phyloP scores from a whole-genome alignment of 1,284 basidiomycete species.

The Wolfiporia cocos region DNA sequence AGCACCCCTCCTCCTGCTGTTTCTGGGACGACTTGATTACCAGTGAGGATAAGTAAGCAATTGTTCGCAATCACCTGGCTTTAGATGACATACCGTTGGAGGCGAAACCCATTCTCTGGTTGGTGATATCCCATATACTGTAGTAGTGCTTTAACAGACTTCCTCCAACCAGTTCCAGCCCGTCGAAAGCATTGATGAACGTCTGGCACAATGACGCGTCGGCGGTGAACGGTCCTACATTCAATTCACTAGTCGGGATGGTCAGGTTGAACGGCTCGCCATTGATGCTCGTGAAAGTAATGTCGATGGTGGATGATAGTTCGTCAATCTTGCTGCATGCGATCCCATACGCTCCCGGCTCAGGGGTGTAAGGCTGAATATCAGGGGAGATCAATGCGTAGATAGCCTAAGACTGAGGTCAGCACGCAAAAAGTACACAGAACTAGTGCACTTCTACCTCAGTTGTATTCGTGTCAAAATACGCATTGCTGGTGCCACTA shows the following conservation, averaged over 20 bases:
- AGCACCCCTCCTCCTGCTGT: not conserved
- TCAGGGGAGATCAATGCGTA: constrained; percentile 48
- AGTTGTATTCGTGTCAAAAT: constrained; percentile 41
- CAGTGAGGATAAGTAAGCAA: no score
- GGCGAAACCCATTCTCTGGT: constrained; percentile 42
- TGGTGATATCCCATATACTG: constrained; percentile 45
- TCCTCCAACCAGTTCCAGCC: constrained; percentile 40
- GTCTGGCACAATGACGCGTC: constrained; percentile 42
- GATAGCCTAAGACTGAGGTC: constrained; percentile 34
- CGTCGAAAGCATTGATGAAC: constrained; percentile 47
- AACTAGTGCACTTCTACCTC: constrained; percentile 21
- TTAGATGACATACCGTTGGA: constrained; percentile 20
- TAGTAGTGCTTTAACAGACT: constrained; percentile 51
- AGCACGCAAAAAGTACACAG: not conserved
- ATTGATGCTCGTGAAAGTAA: constrained; percentile 39
- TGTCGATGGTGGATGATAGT: constrained; percentile 40
- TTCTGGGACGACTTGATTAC: not conserved
- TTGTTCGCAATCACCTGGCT: no score
- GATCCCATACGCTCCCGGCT: constrained; percentile 47
- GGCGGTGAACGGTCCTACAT: constrained; percentile 44
- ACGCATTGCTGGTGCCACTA: constrained; percentile 48
- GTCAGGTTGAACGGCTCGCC: constrained; percentile 46
- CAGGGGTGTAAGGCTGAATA: constrained; percentile 39
- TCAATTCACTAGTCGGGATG: constrained; percentile 46
- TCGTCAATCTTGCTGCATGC: constrained; percentile 37